Evolutionary conservation across 176 grass and related monocot genomes (phyloP).

Genomic region (Bothriochloa decipiens): DNA sequence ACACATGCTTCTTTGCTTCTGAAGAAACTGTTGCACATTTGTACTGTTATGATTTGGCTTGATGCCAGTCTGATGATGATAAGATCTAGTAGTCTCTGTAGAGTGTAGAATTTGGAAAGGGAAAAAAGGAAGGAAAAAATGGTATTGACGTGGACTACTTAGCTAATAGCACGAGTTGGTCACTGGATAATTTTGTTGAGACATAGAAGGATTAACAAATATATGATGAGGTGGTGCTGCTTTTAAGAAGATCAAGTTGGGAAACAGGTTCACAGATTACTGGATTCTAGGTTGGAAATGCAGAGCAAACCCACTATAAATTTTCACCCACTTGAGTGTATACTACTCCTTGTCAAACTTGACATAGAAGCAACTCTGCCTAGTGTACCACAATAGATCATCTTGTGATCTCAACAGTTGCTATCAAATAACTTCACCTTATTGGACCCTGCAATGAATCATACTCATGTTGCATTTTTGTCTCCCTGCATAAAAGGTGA

Average conservation of each 20-base stretch:
- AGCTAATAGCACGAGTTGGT: background rate
- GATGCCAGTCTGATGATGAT: background rate
- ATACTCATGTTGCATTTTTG: background rate
- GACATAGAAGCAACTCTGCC: slow-evolving; percentile 2
- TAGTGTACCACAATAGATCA: slow-evolving; percentile 20
- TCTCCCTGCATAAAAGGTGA: background rate
- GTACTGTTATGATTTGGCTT: background rate
- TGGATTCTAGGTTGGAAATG: slow-evolving; percentile 28
- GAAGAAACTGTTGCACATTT: slow-evolving; percentile 9
- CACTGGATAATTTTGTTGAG: slow-evolving; percentile 6
- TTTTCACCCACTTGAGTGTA: slow-evolving; percentile 17
- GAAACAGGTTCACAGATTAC: slow-evolving; percentile 33
- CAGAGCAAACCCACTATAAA: background rate
- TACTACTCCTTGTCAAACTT: slow-evolving; percentile 3
- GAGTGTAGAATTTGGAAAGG: background rate
- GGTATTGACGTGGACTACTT: background rate
- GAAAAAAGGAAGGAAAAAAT: too few relatives aligned
- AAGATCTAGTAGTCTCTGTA: background rate
- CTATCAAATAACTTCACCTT: background rate
- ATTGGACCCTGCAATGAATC: slow-evolving; percentile 9
- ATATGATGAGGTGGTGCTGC: slow-evolving; percentile 14
- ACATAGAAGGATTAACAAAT: slow-evolving; percentile 19
- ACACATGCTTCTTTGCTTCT: slow-evolving; percentile 11
- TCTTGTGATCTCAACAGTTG: slow-evolving; percentile 18
- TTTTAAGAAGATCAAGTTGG: slow-evolving; percentile 49